These are phyloP conservation scores for Trichophyton mentagrophytes DNA, from an alignment of 2,329 filamentous ascomycete genomes.

Conservation along the genomic window DNA sequence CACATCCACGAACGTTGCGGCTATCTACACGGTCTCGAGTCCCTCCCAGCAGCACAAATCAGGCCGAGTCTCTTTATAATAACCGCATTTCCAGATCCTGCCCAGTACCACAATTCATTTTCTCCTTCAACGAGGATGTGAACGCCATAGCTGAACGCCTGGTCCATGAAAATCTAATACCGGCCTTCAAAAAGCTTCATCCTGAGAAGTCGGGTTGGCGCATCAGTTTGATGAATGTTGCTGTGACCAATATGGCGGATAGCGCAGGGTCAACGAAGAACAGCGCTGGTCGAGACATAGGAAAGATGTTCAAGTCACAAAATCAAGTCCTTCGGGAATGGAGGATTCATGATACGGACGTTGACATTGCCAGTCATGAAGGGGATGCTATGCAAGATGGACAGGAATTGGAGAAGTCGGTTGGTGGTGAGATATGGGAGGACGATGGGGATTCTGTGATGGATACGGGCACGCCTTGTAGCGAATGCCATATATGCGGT, in stretches of 20 bases:
- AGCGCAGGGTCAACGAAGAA: constrained; percentile 40
- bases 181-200: constrained; percentile 63
- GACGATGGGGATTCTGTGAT: constrained; percentile 20
- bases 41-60: constrained; percentile 38
- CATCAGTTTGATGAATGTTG: constrained; percentile 71
- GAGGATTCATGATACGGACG: constrained; percentile 15
- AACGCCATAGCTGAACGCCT: constrained; percentile 55
- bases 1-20: constrained; percentile 67
- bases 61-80: constrained; percentile 39
- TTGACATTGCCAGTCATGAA: neutral
- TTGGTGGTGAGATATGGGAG: constrained; percentile 20
- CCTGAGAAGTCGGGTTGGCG: constrained; percentile 60
- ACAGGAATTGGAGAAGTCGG: neutral
- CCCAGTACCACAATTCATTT: constrained; percentile 60
- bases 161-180: constrained; percentile 54
- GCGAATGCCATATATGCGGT: constrained; percentile 33
- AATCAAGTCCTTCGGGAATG: constrained; percentile 34
- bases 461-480: constrained; percentile 21
- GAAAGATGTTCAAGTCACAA: constrained; percentile 67
- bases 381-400: neutral
- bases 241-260: constrained; percentile 69
- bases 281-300: constrained; percentile 61
- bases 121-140: constrained; percentile 47
- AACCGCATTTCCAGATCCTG: constrained; percentile 64
- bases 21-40: constrained; percentile 59